These are phyloP conservation scores for Sarocladium brachiariae DNA, from an alignment of 2,329 filamentous ascomycete genomes.

Conservation along the genomic window DNA sequence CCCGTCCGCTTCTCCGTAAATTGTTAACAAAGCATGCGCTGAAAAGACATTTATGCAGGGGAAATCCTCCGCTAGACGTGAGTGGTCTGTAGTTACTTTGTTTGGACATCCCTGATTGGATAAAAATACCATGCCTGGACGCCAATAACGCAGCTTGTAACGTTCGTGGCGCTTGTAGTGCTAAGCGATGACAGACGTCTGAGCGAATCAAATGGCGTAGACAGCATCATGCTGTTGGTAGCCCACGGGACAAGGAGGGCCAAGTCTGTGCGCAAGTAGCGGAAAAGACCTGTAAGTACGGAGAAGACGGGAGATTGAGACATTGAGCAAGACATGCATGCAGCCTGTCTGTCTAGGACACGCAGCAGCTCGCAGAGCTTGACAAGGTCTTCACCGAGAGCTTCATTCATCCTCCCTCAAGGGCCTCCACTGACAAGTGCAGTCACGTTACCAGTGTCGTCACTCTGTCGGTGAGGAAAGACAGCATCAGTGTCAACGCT, in stretches of 20 bases:
- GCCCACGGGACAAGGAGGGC: not conserved
- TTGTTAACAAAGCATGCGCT: no score
- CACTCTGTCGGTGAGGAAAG: conserved; percentile 7
- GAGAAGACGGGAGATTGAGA: conserved; percentile 1
- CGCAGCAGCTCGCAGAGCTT: conserved; percentile 3
- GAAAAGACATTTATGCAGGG: not conserved
- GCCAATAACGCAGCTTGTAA: conserved; percentile 5
- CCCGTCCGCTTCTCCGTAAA: not conserved
- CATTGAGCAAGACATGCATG: conserved; percentile 8
- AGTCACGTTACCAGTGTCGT: conserved; percentile 7
- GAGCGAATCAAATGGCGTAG: not conserved
- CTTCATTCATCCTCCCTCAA: not conserved
- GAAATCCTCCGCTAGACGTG: not conserved
- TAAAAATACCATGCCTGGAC: not conserved
- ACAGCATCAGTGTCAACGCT: not conserved
- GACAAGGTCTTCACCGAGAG: conserved; percentile 1
- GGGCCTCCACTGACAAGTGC: no score
- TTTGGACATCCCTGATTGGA: not conserved
- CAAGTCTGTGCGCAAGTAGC: conserved; percentile 2
- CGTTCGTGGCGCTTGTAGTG: conserved; percentile 5
- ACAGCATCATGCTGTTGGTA: not conserved
- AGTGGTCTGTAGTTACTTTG: not conserved
- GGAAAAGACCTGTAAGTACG: not conserved
- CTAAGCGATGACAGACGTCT: not conserved
- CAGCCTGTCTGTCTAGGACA: not conserved